Conservation (phyloP, 306 rosid genomes). For the Vigna nakashimae region DNA sequence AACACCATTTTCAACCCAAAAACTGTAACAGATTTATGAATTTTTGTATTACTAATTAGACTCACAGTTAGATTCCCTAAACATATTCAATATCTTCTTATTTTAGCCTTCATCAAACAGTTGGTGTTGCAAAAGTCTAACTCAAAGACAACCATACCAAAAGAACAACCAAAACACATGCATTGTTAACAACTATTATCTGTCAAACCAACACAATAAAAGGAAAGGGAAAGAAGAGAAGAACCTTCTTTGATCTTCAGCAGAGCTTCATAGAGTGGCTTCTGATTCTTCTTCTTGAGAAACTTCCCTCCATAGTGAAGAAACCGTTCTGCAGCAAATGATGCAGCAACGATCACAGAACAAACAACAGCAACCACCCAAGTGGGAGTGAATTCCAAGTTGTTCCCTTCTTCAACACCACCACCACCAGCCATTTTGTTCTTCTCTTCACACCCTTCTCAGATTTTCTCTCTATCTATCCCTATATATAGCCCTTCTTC, state of each 20-base stretch:
- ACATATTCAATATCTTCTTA: neutral
- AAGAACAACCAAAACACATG: neutral
- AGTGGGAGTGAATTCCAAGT: conserved; percentile 79
- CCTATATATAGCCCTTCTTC: neutral
- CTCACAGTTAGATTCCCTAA: too few species aligned
- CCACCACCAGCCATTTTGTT: conserved; percentile 48
- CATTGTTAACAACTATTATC: neutral
- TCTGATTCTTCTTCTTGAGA: conserved; percentile 70
- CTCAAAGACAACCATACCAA: neutral
- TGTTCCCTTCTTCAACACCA: conserved; percentile 22
- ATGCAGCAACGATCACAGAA: conserved; percentile 67
- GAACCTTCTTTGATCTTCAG: conserved; percentile 79
- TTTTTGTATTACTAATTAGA: too few species aligned
- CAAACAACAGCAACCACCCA: conserved; percentile 86
- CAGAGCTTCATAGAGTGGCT: conserved; percentile 77
- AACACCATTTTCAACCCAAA: too few species aligned
- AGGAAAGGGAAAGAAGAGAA: neutral
- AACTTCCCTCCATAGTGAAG: conserved; percentile 65
- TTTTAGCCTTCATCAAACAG: neutral
- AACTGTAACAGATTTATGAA: too few species aligned
- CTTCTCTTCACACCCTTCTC: neutral
- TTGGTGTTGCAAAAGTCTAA: neutral
- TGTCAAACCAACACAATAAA: neutral
- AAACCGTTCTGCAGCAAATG: conserved; percentile 64
- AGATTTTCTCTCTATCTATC: neutral